Percentiles rank a stretch among this genome's conserved stretches.
These are phyloP conservation scores for Entomortierella beljakovae DNA, from an alignment of 192 early-diverging fungal genomes.

Conservation along the genomic window DNA sequence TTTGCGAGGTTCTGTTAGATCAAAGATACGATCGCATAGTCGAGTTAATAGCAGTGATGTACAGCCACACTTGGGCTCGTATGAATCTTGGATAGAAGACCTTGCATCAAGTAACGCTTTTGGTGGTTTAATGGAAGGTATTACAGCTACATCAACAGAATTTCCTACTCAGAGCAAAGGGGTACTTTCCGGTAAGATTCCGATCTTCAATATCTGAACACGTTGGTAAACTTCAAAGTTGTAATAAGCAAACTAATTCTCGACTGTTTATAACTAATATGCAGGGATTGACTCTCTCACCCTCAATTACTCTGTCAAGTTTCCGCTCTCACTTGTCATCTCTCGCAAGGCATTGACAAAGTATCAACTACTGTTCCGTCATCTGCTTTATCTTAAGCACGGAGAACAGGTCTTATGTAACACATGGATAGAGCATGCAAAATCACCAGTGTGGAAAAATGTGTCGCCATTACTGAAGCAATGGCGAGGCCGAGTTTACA, in stretches of 20 bases:
- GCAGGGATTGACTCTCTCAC: slow-evolving; percentile 85
- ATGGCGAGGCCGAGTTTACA: slow-evolving; percentile 74
- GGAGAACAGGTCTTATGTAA: slow-evolving; percentile 84
- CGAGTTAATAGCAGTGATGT: slow-evolving; percentile 23
- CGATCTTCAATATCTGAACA: not conserved
- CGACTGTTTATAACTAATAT: not conserved
- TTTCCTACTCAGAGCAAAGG: slow-evolving; percentile 25
- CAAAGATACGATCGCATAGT: slow-evolving; percentile 14
- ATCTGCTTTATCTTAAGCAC: slow-evolving; percentile 89
- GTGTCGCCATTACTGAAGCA: slow-evolving; percentile 59
- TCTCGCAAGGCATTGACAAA: slow-evolving; percentile 85
- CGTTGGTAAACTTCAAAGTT: not conserved
- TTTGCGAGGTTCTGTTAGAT: slow-evolving; percentile 12
- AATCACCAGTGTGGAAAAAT: slow-evolving; percentile 61
- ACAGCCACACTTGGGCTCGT: not conserved
- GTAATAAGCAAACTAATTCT: not conserved
- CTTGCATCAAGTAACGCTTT: not conserved
- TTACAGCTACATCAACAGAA: slow-evolving; percentile 13
- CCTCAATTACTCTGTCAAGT: slow-evolving; percentile 84
- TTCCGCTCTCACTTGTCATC: slow-evolving; percentile 92
- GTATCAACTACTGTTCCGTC: slow-evolving; percentile 92
- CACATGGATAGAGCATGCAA: slow-evolving; percentile 81
- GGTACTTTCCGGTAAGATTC: slow-evolving; percentile 24
- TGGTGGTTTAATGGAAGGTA: slow-evolving; percentile 25
- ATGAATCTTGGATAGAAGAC: slow-evolving; percentile 46